phyloP scores from a whole-genome alignment of 2,329 filamentous ascomycete species.

The Aureobasidium uvarum region DNA sequence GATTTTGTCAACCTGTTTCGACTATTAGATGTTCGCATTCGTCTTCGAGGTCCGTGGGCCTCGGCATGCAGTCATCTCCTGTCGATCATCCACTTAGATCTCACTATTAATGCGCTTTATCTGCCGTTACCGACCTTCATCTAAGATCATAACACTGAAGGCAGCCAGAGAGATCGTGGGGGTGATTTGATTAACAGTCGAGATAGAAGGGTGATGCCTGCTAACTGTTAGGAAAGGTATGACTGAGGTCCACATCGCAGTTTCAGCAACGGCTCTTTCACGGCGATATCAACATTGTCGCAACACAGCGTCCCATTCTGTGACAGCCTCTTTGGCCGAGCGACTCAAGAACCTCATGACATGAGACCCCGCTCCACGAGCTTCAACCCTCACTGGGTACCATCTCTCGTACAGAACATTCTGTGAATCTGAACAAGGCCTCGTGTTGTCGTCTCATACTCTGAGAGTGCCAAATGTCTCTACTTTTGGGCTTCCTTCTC shows the following conservation, averaged over 20 bases:
- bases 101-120: neutral
- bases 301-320: neutral
- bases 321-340: neutral
- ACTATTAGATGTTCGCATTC: neutral
- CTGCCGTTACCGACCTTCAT: neutral
- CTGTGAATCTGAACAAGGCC: neutral
- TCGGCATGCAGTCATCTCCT: neutral
- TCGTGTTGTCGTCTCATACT: neutral
- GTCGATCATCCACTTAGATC: neutral
- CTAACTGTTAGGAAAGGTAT: no score
- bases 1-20: neutral
- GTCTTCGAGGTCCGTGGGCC: neutral
- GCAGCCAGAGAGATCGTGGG: no score
- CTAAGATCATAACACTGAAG: neutral
- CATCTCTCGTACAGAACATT: neutral
- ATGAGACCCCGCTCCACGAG: neutral
- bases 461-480: neutral
- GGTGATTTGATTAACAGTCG: no score
- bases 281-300: neutral
- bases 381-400: neutral
- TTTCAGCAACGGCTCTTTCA: no score
- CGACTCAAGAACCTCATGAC: neutral
- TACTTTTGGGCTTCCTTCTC: conserved; percentile 38
- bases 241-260: no score
- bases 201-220: no score